These are phyloP conservation scores for Shiraia sp. DNA, from an alignment of 2,329 filamentous ascomycete species.

Conservation along the genomic window DNA sequence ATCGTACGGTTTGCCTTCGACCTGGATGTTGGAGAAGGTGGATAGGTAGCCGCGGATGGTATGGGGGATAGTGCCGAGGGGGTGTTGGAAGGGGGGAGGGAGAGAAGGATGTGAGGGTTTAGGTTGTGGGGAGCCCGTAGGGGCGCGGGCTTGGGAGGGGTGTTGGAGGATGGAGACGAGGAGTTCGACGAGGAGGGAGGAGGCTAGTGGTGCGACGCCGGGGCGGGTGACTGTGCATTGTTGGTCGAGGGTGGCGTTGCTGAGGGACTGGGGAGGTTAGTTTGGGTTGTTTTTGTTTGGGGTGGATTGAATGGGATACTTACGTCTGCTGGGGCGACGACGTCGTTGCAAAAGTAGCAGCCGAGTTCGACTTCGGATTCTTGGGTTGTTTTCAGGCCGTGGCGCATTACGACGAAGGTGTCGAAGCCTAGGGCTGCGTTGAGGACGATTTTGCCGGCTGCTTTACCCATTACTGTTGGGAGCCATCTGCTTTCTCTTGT, in stretches of 20 bases:
- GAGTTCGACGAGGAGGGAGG: constrained; percentile 86
- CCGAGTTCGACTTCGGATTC: constrained; percentile 70
- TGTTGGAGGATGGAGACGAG: constrained; percentile 84
- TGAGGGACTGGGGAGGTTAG: constrained; percentile 68
- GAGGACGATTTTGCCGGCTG: constrained; percentile 90
- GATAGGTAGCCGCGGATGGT: constrained; percentile 78
- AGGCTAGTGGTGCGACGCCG: constrained; percentile 89
- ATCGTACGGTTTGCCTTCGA: constrained; percentile 75
- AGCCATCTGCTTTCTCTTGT: constrained; percentile 93
- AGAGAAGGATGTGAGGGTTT: constrained; percentile 30
- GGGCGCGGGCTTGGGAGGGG: constrained; percentile 43
- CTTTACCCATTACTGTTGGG: constrained; percentile 94
- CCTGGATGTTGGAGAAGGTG: constrained; percentile 73
- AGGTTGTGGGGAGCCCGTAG: constrained; percentile 13
- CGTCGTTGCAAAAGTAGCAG: constrained; percentile 98
- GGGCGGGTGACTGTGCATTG: constrained; percentile 97
- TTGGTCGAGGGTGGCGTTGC: constrained; percentile 93
- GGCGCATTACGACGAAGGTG: constrained; percentile 95
- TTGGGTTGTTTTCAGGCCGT: constrained; percentile 66
- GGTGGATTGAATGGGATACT: constrained; percentile 46
- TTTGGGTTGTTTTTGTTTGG: constrained; percentile 2
- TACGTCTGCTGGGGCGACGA: constrained; percentile 91
- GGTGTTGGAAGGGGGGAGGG: constrained; percentile 55
- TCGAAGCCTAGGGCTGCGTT: constrained; percentile 97
- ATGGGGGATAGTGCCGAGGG: constrained; percentile 74